Evolutionary conservation across 345 rosid species (phyloP).

Genomic region (Anacardium occidentale): DNA sequence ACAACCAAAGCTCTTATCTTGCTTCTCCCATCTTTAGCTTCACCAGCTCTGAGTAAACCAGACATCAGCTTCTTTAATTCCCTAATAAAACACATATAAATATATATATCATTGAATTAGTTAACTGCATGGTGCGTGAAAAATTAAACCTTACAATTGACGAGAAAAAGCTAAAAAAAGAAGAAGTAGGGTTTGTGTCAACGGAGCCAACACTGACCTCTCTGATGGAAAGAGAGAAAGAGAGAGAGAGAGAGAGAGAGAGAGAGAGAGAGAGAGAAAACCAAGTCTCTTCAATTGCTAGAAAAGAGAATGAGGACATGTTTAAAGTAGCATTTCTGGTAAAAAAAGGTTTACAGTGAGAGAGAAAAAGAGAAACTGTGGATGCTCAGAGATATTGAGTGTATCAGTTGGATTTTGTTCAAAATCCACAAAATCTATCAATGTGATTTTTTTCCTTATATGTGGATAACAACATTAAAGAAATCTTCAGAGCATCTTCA

Average conservation of each 20-base stretch:
- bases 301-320: not conserved
- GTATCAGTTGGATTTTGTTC: constrained; percentile 29
- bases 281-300: not conserved
- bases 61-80: not conserved
- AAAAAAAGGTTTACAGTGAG: constrained; percentile 1
- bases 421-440: constrained; percentile 30
- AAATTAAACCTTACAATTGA: not conserved
- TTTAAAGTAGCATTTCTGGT: not conserved
- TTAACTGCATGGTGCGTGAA: too few species aligned
- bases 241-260: too few species aligned
- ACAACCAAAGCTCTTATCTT: constrained; percentile 61
- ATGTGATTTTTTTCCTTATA: constrained; percentile 27
- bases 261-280: too few species aligned
- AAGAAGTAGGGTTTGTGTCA: not conserved
- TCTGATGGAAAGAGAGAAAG: not conserved
- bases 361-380: not conserved
- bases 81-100: not conserved
- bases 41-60: not conserved
- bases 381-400: constrained; percentile 5
- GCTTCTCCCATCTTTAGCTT: not conserved
- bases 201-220: not conserved
- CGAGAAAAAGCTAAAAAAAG: not conserved
- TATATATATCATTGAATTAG: too few species aligned
- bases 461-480: constrained; percentile 14
- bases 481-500: constrained; percentile 1